Evolutionary conservation across 371 early-diverging fungal genomes (phyloP).

Genomic region (Mycotypha africana): DNA sequence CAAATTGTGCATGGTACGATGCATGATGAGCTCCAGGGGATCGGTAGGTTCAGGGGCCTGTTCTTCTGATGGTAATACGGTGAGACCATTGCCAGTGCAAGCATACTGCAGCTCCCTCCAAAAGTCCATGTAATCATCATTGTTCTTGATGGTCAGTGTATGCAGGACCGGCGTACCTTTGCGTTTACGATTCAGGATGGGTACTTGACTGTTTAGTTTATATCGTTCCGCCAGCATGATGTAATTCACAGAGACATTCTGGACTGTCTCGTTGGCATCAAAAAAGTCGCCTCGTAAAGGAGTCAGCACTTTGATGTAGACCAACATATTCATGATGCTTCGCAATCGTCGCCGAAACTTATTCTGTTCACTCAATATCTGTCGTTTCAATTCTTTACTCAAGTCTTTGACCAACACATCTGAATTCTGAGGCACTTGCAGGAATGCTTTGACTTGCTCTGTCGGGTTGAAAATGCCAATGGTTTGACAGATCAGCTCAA

Average conservation of each 20-base stretch:
- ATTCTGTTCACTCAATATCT: slow-evolving; percentile 2
- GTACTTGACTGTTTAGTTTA: not conserved
- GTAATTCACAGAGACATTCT: not conserved
- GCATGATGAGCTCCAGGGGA: not conserved
- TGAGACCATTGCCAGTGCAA: slow-evolving; percentile 2
- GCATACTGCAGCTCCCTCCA: slow-evolving; percentile 38
- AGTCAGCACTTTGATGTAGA: not conserved
- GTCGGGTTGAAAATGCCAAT: slow-evolving; percentile 14
- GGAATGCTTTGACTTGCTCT: slow-evolving; percentile 3
- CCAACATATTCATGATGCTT: slow-evolving; percentile 2
- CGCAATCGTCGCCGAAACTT: slow-evolving; percentile 16
- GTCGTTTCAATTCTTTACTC: slow-evolving; percentile 3
- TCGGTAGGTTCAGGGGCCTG: not conserved
- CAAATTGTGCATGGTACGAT: not conserved
- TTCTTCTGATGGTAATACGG: not conserved
- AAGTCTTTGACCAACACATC: slow-evolving; percentile 2
- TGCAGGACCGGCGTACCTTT: slow-evolving; percentile 5
- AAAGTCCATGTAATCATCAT: slow-evolving; percentile 17
- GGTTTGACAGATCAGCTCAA: slow-evolving; percentile 1
- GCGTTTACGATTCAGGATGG: slow-evolving; percentile 7
- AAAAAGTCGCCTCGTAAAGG: no score
- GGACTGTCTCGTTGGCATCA: no score
- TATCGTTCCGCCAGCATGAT: slow-evolving; percentile 1
- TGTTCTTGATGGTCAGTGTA: slow-evolving; percentile 10
- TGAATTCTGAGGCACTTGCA: slow-evolving; percentile 4